These are phyloP conservation scores for Psilocybe azurescens DNA, from an alignment of 768 basidiomycete species.

Conservation along the genomic window DNA sequence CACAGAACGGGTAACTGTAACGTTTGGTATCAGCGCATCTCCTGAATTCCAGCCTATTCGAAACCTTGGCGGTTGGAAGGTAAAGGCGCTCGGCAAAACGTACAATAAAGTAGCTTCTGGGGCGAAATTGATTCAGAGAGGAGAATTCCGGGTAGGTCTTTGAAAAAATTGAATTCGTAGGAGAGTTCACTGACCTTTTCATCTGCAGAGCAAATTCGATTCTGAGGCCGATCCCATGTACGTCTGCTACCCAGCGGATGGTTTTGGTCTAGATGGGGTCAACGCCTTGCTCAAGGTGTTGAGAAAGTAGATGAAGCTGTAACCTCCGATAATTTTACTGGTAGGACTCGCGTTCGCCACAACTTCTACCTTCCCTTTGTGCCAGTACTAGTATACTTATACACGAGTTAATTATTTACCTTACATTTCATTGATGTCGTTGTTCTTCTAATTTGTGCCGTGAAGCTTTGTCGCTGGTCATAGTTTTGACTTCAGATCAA, in stretches of 20 bases:
- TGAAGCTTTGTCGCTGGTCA: too few species aligned
- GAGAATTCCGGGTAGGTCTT: slow-evolving; percentile 48
- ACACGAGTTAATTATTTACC: too few species aligned
- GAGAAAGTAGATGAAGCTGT: slow-evolving; percentile 31
- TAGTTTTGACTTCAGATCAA: too few species aligned
- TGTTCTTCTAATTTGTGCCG: too few species aligned
- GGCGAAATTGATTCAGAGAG: slow-evolving; percentile 45
- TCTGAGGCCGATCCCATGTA: slow-evolving; percentile 48
- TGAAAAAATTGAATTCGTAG: neutral
- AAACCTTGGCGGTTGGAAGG: slow-evolving; percentile 53
- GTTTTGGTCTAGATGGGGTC: slow-evolving; percentile 51
- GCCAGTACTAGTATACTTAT: too few species aligned
- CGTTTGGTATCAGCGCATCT: slow-evolving; percentile 55
- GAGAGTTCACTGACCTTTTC: neutral
- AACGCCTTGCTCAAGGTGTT: slow-evolving; percentile 46
- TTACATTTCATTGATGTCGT: too few species aligned
- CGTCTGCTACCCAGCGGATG: slow-evolving; percentile 55
- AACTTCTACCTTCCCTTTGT: too few species aligned
- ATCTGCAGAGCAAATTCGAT: slow-evolving; percentile 50
- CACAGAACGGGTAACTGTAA: slow-evolving; percentile 38
- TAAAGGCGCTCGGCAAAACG: slow-evolving; percentile 46
- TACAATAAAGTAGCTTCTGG: slow-evolving; percentile 45
- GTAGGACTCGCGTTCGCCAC: too few species aligned
- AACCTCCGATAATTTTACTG: too few species aligned
- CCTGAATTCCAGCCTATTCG: slow-evolving; percentile 41